phyloP scores from a whole-genome alignment of 192 early-diverging fungal genomes.

The Coemansia sp. region DNA sequence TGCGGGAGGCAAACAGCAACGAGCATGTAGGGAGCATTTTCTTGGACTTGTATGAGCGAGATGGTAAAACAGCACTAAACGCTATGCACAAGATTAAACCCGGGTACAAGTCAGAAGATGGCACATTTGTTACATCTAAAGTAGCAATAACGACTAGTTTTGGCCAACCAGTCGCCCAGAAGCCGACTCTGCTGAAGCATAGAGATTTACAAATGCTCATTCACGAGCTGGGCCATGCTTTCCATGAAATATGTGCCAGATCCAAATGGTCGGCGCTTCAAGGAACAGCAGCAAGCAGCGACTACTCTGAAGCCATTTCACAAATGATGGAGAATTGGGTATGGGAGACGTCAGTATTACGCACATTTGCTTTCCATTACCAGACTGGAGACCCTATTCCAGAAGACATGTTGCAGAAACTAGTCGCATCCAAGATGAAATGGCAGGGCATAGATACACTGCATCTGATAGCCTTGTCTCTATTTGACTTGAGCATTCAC shows the following conservation, averaged over 20 bases:
- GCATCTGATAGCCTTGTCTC: conserved; percentile 64
- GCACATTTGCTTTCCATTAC: conserved; percentile 59
- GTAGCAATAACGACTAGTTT: conserved; percentile 60
- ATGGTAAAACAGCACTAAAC: conserved; percentile 63
- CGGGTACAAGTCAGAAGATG: conserved; percentile 53
- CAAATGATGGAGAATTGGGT: conserved; percentile 79
- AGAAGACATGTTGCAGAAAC: conserved; percentile 55
- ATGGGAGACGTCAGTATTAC: conserved; percentile 54
- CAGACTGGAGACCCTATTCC: conserved; percentile 62
- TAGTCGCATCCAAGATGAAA: conserved; percentile 63
- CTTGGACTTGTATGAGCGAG: conserved; percentile 67
- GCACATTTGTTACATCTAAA: conserved; percentile 48
- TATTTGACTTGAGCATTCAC: conserved; percentile 66
- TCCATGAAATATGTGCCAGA: conserved; percentile 58
- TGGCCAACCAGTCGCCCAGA: conserved; percentile 49
- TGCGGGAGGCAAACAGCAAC: conserved; percentile 57
- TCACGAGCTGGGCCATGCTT: conserved; percentile 70
- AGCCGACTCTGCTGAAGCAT: conserved; percentile 69
- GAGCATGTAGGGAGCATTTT: conserved; percentile 65
- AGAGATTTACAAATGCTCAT: conserved; percentile 68
- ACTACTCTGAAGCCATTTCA: conserved; percentile 75
- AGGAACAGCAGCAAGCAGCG: conserved; percentile 57
- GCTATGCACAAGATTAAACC: conserved; percentile 56
- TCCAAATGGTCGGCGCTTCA: conserved; percentile 65
- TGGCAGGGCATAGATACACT: conserved; percentile 59